phyloP scores from a whole-genome alignment of 768 basidiomycete genomes.

The Termitomyces sp. region DNA sequence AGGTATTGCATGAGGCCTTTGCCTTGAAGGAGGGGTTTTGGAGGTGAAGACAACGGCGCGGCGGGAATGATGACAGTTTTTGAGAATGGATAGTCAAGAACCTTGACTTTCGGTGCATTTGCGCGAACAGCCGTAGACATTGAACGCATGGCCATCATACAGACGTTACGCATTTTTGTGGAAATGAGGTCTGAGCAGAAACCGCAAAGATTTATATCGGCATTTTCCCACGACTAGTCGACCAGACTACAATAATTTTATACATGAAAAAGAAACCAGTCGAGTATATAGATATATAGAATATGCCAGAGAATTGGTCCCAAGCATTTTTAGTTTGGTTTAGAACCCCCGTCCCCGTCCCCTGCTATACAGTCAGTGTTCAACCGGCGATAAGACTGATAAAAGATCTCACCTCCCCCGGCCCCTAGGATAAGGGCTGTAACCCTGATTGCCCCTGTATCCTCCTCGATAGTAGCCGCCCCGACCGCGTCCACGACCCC shows the following conservation, averaged over 20 bases:
- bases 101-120: conserved; percentile 12
- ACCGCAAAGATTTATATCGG: not conserved
- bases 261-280: not conserved
- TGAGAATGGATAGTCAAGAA: conserved; percentile 61
- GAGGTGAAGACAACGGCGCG: conserved; percentile 33
- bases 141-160: conserved; percentile 30
- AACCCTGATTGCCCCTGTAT: conserved; percentile 42
- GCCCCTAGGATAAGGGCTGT: conserved; percentile 55
- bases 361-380: conserved; percentile 8
- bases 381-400: not conserved
- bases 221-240: conserved; percentile 5
- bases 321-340: conserved; percentile 11
- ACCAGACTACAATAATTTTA: conserved; percentile 3
- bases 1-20: conserved; percentile 79
- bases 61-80: conserved; percentile 54
- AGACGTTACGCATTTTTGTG: conserved; percentile 29
- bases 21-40: conserved; percentile 49
- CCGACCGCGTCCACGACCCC: conserved; percentile 75
- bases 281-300: conserved; percentile 12
- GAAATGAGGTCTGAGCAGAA: not conserved
- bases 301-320: conserved; percentile 4
- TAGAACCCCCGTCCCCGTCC: conserved; percentile 69
- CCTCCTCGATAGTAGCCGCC: conserved; percentile 47
- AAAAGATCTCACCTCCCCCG: conserved; percentile 62
- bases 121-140: conserved; percentile 38